phyloP scores from a whole-genome alignment of 768 basidiomycete genomes.

The Grammothele lineata region DNA sequence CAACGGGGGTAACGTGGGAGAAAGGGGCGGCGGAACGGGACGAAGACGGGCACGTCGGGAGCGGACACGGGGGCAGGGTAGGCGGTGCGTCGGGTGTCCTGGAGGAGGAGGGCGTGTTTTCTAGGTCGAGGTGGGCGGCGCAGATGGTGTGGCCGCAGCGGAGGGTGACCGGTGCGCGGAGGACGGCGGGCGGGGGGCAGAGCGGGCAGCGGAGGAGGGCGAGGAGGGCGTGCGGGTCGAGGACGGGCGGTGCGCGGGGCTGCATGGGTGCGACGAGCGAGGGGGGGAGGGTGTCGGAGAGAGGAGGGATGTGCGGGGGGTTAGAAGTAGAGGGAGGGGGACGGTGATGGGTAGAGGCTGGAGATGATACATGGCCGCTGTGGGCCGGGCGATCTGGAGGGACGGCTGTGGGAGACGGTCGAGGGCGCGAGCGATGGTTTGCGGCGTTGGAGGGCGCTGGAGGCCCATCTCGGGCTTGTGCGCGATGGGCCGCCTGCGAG shows the following conservation, averaged over 20 bases:
- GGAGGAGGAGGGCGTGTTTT: conserved; percentile 11
- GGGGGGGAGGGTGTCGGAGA: background rate
- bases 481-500: conserved; percentile 8
- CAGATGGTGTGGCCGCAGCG: conserved; percentile 86
- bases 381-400: conserved; percentile 3
- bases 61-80: conserved; percentile 28
- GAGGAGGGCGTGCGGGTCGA: conserved; percentile 26
- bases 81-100: conserved; percentile 4
- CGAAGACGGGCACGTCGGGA: conserved; percentile 30
- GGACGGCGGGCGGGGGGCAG: conserved; percentile 37
- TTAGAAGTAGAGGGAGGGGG: conserved; percentile 1
- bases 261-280: background rate
- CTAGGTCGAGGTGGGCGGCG: conserved; percentile 29
- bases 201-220: conserved; percentile 50
- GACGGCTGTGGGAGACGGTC: conserved; percentile 1
- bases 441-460: background rate
- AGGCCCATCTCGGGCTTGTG: background rate
- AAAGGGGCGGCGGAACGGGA: conserved; percentile 7
- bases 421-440: background rate
- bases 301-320: conserved; percentile 1
- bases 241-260: background rate
- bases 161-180: conserved; percentile 51
- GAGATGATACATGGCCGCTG: background rate
- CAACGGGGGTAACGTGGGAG: conserved; percentile 27
- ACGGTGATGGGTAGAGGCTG: background rate